phyloP scores from a whole-genome alignment of 2,329 filamentous ascomycete species.

The Verticillium dahliae region DNA sequence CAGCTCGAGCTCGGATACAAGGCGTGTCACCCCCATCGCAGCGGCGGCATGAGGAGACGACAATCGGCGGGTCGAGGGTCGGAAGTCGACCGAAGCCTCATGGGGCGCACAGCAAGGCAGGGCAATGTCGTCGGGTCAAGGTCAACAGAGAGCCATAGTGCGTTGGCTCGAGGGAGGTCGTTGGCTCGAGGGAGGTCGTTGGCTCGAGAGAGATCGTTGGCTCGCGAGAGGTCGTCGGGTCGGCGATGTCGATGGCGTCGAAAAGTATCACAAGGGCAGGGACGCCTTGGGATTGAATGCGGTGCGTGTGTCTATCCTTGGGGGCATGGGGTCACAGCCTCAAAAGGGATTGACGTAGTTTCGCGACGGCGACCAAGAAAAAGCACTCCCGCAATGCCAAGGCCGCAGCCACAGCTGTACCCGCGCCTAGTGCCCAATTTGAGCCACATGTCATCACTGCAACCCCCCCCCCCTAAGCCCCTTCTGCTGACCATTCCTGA shows the following conservation, averaged over 20 bases:
- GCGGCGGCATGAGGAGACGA: slow-evolving; percentile 9
- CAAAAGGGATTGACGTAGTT: slow-evolving; percentile 3
- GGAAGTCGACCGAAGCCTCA: slow-evolving; percentile 20
- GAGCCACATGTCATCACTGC: not conserved
- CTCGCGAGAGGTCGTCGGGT: too few species aligned
- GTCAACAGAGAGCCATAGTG: not conserved
- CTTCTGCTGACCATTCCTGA: not conserved
- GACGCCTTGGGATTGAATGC: not conserved
- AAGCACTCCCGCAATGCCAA: slow-evolving; percentile 3
- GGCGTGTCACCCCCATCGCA: slow-evolving; percentile 40
- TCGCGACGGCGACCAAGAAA: slow-evolving; percentile 1
- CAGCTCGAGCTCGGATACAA: slow-evolving; percentile 45
- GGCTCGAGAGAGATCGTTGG: not conserved
- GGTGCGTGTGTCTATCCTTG: not conserved
- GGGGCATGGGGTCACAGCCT: not conserved
- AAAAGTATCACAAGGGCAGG: too few species aligned
- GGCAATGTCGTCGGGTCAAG: not conserved
- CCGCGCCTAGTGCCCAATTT: not conserved
- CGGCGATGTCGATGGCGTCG: too few species aligned
- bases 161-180: not conserved
- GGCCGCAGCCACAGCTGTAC: not conserved
- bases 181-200: not conserved
- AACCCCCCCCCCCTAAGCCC: not conserved
- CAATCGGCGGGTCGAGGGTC: slow-evolving; percentile 12
- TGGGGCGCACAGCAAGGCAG: slow-evolving; percentile 9